Evolutionary conservation across 441 rosid genomes (phyloP), one percentile per base, ranked within the genome.

Genomic region (Populus hybrid): DNA sequence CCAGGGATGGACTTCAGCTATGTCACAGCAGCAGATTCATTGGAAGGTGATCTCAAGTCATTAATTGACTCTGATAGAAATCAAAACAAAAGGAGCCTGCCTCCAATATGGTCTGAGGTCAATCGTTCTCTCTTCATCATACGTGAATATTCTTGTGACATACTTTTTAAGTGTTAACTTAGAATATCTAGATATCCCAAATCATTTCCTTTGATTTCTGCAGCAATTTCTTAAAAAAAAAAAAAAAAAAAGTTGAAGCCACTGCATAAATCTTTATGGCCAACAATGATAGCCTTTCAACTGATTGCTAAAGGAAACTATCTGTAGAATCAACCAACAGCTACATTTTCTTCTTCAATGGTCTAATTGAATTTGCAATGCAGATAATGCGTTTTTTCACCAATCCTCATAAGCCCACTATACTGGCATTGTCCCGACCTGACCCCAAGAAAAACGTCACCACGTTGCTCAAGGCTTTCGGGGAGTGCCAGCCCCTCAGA

Each of bases 21-120:
- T 18, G 89, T 91, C n/a, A 80, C 81, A 70, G 79, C 89, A 74
- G 85, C 88, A 73, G 94, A 89, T 80, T 79, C 92, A 57, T 23
- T 82, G 67, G 94, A 86, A 81, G 87, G 86, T 61, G 95, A 80
- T 80, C 90, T 95, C 74, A 91, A 91, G 84, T 89, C 94, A 57
- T 82, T 91, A 74, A 86, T 91, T 72, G 90, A 93, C 65, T 83
- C 92, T 21, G 91, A 93, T 71, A 83, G 87, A 81, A 83, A 83
- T 78, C 92, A 86, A 75, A 92, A 69, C 68, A 94, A 90, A 84
- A 87, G 89, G 86, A 88, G 87, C 72, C 86, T 93, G 67, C 98
- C 97, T 63, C 92, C 90, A 42, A 95, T 95, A 71, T 95, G 98
- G 98, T 88, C 97, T 1, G 94, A 95, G 98, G 98, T 95, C 78